These are phyloP conservation scores for Flaveria sonorensis DNA, from an alignment of 129 eudicot species.

Conservation along the genomic window DNA sequence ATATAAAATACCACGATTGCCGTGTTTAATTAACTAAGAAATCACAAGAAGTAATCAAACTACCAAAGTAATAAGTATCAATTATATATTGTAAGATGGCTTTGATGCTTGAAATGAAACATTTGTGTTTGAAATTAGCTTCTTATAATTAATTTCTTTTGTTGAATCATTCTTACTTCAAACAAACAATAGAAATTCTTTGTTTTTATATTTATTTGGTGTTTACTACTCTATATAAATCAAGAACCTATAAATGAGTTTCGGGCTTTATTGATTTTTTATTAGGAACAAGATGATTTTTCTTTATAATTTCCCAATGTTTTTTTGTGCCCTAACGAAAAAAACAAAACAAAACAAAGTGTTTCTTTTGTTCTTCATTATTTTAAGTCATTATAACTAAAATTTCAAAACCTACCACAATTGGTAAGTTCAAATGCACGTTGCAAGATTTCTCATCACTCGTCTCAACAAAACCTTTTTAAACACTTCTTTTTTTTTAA, in stretches of 20 bases:
- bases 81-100: not conserved
- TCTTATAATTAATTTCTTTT: not conserved
- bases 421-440: conserved; percentile 13
- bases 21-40: not conserved
- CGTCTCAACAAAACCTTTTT: conserved; percentile 13
- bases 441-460: conserved; percentile 6
- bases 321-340: not conserved
- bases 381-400: not conserved
- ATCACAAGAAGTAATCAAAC: not conserved
- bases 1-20: not conserved
- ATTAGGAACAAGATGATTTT: not conserved
- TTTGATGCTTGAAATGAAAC: not conserved
- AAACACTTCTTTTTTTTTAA: conserved; percentile 1
- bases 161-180: not conserved
- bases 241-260: not conserved
- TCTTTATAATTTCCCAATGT: not conserved
- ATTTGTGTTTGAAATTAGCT: not conserved
- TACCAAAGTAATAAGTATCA: not conserved
- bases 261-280: not conserved
- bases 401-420: not conserved
- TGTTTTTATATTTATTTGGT: not conserved
- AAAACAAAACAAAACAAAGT: not conserved
- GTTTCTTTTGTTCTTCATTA: not conserved
- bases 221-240: not conserved
- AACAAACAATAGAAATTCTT: not conserved